phyloP scores from a whole-genome alignment of 257 asterid genomes.

The Leptodermis oblonga region DNA sequence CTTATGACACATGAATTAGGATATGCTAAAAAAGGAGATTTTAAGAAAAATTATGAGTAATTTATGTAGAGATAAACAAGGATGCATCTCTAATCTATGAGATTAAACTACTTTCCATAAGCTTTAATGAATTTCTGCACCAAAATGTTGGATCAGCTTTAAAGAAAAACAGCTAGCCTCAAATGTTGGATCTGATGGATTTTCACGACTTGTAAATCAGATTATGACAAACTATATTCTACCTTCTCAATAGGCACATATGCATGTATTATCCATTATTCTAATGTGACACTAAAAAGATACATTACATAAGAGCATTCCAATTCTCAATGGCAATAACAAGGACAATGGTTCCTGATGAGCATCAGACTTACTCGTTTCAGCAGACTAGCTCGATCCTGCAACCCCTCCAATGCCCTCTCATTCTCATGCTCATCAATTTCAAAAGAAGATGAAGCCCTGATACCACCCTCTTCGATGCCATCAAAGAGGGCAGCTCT shows the following conservation, averaged over 20 bases:
- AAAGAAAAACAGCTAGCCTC: neutral
- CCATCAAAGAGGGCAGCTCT: conserved; percentile 92
- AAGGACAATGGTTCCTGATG: neutral
- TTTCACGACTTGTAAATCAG: neutral
- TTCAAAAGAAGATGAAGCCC: conserved; percentile 81
- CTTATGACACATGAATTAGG: neutral
- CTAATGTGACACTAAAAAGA: too few species aligned
- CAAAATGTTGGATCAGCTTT: neutral
- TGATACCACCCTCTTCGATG: conserved; percentile 95
- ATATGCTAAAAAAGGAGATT: neutral
- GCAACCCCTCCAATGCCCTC: conserved; percentile 66
- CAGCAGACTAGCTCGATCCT: conserved; percentile 78
- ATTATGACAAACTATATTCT: neutral
- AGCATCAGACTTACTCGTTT: conserved; percentile 56
- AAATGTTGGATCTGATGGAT: neutral
- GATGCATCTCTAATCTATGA: neutral
- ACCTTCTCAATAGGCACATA: neutral
- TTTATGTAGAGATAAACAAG: neutral
- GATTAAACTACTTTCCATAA: neutral
- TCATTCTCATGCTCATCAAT: conserved; percentile 94
- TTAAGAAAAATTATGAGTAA: neutral
- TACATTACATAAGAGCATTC: neutral
- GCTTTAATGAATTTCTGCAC: neutral
- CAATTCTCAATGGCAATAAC: neutral
- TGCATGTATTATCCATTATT: neutral